These are phyloP conservation scores for Berkeleyomyces basicola DNA, from an alignment of 2,329 filamentous ascomycete genomes.

Conservation along the genomic window DNA sequence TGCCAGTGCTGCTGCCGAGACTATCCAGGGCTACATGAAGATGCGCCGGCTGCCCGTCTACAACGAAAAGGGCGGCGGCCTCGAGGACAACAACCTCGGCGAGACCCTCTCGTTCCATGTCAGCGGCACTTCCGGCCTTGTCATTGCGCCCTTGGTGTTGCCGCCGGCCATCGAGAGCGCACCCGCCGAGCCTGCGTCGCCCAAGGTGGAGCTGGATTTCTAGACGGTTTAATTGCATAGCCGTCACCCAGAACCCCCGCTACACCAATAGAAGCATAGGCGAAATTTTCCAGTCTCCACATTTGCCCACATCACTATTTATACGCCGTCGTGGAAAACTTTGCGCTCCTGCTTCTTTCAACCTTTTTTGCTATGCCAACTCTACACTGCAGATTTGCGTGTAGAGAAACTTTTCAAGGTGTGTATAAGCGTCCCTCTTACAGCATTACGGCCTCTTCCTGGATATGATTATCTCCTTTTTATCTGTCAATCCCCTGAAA, in stretches of 20 bases:
- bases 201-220: conserved; percentile 25
- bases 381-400: conserved; percentile 14
- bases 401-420: conserved; percentile 3
- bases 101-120: conserved; percentile 86
- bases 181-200: conserved; percentile 16
- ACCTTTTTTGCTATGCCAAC: conserved; percentile 9
- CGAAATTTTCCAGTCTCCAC: conserved; percentile 6
- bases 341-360: conserved; percentile 13
- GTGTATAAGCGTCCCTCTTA: background rate
- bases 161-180: conserved; percentile 64
- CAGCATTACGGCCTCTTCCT: background rate
- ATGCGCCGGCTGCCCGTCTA: conserved; percentile 70
- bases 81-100: conserved; percentile 47
- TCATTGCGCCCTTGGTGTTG: conserved; percentile 76
- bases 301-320: background rate
- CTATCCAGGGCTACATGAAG: conserved; percentile 57
- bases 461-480: conserved; percentile 14
- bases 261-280: background rate
- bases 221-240: background rate
- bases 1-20: background rate
- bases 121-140: conserved; percentile 61
- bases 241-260: background rate
- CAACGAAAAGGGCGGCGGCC: conserved; percentile 74
- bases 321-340: background rate
- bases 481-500: conserved; percentile 46